Evolutionary conservation across 192 early-diverging fungal species (phyloP).

Genomic region (Dimargaris cristalligena): DNA sequence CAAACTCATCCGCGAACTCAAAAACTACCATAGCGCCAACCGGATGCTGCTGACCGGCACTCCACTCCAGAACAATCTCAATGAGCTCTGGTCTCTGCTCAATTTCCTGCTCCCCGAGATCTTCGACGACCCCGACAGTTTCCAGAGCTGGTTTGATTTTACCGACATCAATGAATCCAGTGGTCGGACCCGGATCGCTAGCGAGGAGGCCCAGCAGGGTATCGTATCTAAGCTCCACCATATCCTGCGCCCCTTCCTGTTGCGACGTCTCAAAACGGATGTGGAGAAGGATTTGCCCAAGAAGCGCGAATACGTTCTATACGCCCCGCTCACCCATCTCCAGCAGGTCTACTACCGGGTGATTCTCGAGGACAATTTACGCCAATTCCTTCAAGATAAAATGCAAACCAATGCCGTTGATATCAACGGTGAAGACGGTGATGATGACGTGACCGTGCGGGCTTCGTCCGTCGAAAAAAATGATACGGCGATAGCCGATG

Average conservation of each 20-base stretch:
- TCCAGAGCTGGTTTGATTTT: constrained; percentile 77
- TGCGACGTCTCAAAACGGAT: constrained; percentile 44
- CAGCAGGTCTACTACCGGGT: constrained; percentile 63
- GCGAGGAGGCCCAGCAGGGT: constrained; percentile 42
- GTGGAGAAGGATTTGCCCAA: constrained; percentile 78
- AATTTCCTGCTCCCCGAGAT: constrained; percentile 94
- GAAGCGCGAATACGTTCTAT: constrained; percentile 78
- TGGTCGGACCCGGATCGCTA: constrained; percentile 44
- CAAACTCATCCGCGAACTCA: constrained; percentile 72
- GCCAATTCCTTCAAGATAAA: constrained; percentile 30
- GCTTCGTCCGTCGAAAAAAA: neutral
- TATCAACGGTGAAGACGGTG: constrained; percentile 9
- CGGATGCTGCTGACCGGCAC: constrained; percentile 83
- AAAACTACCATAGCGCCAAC: constrained; percentile 67
- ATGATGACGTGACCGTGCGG: constrained; percentile 7
- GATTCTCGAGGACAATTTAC: constrained; percentile 36
- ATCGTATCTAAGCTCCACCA: constrained; percentile 70
- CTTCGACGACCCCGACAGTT: constrained; percentile 73
- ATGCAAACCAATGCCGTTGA: neutral
- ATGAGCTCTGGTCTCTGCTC: constrained; percentile 88
- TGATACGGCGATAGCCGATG: too few relatives aligned
- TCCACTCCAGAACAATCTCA: constrained; percentile 83
- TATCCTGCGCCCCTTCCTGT: constrained; percentile 59
- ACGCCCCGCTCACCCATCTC: constrained; percentile 48
- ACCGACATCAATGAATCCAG: constrained; percentile 43